These are phyloP conservation scores for Hypoxylon cercidicola DNA, from an alignment of 495 filamentous ascomycete species.

Conservation along the genomic window DNA sequence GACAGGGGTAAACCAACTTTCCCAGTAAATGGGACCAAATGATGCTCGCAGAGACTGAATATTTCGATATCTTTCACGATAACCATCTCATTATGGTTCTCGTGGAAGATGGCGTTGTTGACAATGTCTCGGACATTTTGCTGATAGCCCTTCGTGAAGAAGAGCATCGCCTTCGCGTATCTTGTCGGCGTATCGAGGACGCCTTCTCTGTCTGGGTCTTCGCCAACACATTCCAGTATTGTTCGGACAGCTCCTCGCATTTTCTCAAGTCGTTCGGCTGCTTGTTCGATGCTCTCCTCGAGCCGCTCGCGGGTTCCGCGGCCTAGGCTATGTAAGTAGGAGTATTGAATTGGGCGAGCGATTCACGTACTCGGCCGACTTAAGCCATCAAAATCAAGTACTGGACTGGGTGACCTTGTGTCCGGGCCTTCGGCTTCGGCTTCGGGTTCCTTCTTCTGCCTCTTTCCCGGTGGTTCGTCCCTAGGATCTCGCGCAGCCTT, in stretches of 20 bases:
- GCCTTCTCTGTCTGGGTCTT: slow-evolving; percentile 93
- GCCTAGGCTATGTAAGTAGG: slow-evolving; percentile 59
- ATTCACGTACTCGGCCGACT: slow-evolving; percentile 70
- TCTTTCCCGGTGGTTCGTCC: slow-evolving; percentile 68
- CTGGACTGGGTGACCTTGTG: slow-evolving; percentile 66
- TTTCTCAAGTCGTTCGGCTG: slow-evolving; percentile 74
- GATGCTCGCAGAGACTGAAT: slow-evolving; percentile 95
- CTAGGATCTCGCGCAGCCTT: slow-evolving; percentile 78
- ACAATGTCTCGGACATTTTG: slow-evolving; percentile 94
- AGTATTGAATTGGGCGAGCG: background rate
- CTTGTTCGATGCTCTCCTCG: slow-evolving; percentile 80
- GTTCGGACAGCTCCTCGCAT: slow-evolving; percentile 87
- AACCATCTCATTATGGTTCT: slow-evolving; percentile 95
- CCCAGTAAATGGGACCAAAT: slow-evolving; percentile 94
- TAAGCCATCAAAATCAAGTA: slow-evolving; percentile 80
- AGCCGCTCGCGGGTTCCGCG: slow-evolving; percentile 81
- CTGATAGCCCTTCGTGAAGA: slow-evolving; percentile 99
- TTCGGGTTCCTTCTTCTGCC: slow-evolving; percentile 52
- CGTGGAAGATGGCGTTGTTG: slow-evolving; percentile 94
- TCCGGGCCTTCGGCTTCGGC: slow-evolving; percentile 30
- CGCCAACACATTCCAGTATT: slow-evolving; percentile 93
- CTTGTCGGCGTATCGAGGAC: slow-evolving; percentile 86
- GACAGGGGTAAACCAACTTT: slow-evolving; percentile 67
- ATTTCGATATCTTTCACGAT: slow-evolving; percentile 98
- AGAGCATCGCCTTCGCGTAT: slow-evolving; percentile 97